Percentiles rank a stretch among this genome's conserved stretches.
These are phyloP conservation scores for Pleurotus citrinopileatus DNA, from an alignment of 768 basidiomycete genomes.

Conservation along the genomic window DNA sequence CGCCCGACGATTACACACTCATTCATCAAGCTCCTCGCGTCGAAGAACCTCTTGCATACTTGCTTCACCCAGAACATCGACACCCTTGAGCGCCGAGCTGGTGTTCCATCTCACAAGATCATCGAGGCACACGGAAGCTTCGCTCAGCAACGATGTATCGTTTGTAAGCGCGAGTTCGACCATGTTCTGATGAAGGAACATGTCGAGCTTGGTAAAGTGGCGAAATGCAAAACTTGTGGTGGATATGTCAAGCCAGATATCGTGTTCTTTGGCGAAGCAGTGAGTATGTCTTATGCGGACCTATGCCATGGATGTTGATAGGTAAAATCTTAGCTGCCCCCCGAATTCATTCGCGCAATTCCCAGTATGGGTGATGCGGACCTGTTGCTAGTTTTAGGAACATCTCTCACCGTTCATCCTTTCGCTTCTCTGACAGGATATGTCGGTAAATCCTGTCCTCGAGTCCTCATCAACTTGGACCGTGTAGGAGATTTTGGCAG, in stretches of 20 bases:
- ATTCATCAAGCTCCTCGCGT: slow-evolving; percentile 79
- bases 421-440: slow-evolving; percentile 75
- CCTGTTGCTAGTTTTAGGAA: slow-evolving; percentile 88
- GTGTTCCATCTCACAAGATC: slow-evolving; percentile 69
- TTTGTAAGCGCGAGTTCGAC: slow-evolving; percentile 60
- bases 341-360: slow-evolving; percentile 58
- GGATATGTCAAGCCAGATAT: slow-evolving; percentile 93
- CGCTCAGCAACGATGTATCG: slow-evolving; percentile 79
- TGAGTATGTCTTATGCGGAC: slow-evolving; percentile 29
- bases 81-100: slow-evolving; percentile 83
- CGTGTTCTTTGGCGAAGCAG: slow-evolving; percentile 86
- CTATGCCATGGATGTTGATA: background rate
- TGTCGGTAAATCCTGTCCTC: slow-evolving; percentile 58
- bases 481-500: slow-evolving; percentile 65
- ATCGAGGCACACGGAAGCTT: slow-evolving; percentile 98
- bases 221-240: slow-evolving; percentile 62
- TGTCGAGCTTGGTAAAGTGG: slow-evolving; percentile 60
- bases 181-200: slow-evolving; percentile 65
- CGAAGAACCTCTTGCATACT: slow-evolving; percentile 63
- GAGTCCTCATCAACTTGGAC: slow-evolving; percentile 90
- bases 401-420: slow-evolving; percentile 82
- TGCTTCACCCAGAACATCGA: slow-evolving; percentile 95
- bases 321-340: slow-evolving; percentile 58
- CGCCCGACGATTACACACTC: slow-evolving; percentile 89
- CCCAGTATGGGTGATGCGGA: slow-evolving; percentile 63